Evolutionary conservation across 1,284 basidiomycete species (phyloP).

Genomic region (Tilletia caries): DNA sequence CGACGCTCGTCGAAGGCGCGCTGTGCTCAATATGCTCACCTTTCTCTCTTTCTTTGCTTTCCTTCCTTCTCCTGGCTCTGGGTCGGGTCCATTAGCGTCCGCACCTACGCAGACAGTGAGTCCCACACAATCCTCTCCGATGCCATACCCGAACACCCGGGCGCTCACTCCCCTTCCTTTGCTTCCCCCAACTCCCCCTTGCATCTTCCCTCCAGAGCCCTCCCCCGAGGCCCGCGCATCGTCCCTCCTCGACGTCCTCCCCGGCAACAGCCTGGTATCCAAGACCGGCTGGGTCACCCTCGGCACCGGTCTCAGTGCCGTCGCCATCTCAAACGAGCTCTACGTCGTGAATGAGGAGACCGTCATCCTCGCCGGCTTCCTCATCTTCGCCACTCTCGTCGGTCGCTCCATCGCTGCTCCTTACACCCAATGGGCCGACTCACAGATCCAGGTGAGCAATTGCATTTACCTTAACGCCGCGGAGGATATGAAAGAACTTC

Average conservation of each 20-base stretch:
- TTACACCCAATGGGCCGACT: slow-evolving; percentile 86
- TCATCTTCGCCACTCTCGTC: slow-evolving; percentile 76
- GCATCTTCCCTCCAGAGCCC: slow-evolving; percentile 27
- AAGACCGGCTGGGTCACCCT: slow-evolving; percentile 88
- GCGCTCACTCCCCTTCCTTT: neutral
- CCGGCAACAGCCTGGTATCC: slow-evolving; percentile 85
- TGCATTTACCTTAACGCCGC: neutral
- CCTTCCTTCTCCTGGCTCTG: neutral
- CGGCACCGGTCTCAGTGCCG: slow-evolving; percentile 81
- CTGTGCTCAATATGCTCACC: too few relatives aligned
- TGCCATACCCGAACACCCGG: neutral
- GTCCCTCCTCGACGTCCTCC: slow-evolving; percentile 85
- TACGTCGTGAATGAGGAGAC: slow-evolving; percentile 86
- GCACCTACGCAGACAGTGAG: slow-evolving; percentile 46
- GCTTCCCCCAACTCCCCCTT: neutral
- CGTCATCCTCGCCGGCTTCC: slow-evolving; percentile 68
- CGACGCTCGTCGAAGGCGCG: too few relatives aligned
- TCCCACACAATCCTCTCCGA: neutral
- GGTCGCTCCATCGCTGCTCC: slow-evolving; percentile 76
- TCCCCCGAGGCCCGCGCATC: slow-evolving; percentile 79
- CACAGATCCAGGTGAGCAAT: slow-evolving; percentile 15
- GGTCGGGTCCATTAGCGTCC: too few relatives aligned
- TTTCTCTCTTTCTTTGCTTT: too few relatives aligned
- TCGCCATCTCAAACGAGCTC: slow-evolving; percentile 93
- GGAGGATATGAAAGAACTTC: too few relatives aligned